Conservation (phyloP, 345 rosid species). For the Syzygium oleosum region DNA sequence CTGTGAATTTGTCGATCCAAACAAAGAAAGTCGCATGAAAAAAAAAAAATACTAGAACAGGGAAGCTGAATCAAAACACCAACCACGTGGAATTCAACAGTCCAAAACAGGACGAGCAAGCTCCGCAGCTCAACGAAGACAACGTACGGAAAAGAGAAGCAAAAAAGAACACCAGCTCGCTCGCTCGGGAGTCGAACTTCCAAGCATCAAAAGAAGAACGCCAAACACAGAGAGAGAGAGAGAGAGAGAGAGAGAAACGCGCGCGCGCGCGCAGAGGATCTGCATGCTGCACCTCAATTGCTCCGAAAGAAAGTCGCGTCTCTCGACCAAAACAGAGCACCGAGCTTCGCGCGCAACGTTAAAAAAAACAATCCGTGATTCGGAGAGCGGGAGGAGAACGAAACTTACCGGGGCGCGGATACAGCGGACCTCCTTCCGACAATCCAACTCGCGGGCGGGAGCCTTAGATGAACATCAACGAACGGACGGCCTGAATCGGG, state of each 20-base stretch:
- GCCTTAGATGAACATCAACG: slow-evolving; percentile 66
- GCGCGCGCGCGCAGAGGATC: not conserved
- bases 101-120: not conserved
- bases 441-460: not conserved
- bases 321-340: not conserved
- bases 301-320: not conserved
- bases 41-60: not conserved
- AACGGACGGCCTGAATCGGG: slow-evolving; percentile 1
- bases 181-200: not conserved
- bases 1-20: not conserved
- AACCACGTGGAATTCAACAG: not conserved
- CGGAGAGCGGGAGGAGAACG: not conserved
- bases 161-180: not conserved
- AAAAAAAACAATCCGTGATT: not conserved
- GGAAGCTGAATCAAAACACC: not conserved
- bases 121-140: not conserved
- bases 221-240: not conserved
- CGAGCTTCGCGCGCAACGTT: not conserved
- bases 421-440: not conserved
- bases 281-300: not conserved
- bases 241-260: not conserved
- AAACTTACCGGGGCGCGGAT: not conserved
- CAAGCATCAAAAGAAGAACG: not conserved
- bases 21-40: not conserved
- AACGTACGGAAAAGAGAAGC: not conserved